Evolutionary conservation across 805 yeast species (phyloP).

Genomic region (Yamadazyma paraphyllophila): DNA sequence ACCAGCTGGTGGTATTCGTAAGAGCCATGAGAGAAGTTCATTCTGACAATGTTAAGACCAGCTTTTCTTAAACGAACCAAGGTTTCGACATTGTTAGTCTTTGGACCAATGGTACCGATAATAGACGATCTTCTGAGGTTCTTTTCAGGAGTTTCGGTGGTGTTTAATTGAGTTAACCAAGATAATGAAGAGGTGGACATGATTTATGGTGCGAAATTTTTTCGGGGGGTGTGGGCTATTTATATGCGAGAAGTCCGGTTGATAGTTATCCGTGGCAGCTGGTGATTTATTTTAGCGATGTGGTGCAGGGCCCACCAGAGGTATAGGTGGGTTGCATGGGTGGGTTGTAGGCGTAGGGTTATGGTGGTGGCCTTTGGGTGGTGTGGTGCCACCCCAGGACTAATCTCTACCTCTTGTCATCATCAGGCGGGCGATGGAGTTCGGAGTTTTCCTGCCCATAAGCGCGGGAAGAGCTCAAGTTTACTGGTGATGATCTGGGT

Average conservation of each 20-base stretch:
- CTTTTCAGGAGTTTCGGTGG: constrained; percentile 69
- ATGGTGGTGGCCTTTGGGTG: neutral
- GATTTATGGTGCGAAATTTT: constrained; percentile 6
- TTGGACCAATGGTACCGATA: constrained; percentile 98
- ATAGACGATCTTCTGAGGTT: constrained; percentile 91
- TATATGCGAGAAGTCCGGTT: constrained; percentile 13
- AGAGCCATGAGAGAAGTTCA: constrained; percentile 99
- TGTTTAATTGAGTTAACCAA: constrained; percentile 82
- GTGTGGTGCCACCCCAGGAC: neutral
- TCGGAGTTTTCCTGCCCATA: constrained; percentile 6
- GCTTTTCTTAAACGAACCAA: constrained; percentile 90
- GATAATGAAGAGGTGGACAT: constrained; percentile 54
- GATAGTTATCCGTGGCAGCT: constrained; percentile 14
- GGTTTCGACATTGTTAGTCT: constrained; percentile 86
- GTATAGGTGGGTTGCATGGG: neutral
- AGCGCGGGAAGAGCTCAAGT: neutral
- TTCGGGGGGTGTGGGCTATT: constrained; percentile 4
- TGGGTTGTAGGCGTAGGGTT: neutral
- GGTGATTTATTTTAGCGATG: neutral
- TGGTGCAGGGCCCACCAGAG: too few relatives aligned
- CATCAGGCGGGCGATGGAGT: neutral
- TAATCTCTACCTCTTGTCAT: neutral
- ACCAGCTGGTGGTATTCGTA: constrained; percentile 97
- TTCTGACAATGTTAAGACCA: constrained; percentile 95
- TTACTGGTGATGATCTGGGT: too few relatives aligned